phyloP scores from a whole-genome alignment of 805 yeast genomes.

The Barnettozyma wickerhamii region DNA sequence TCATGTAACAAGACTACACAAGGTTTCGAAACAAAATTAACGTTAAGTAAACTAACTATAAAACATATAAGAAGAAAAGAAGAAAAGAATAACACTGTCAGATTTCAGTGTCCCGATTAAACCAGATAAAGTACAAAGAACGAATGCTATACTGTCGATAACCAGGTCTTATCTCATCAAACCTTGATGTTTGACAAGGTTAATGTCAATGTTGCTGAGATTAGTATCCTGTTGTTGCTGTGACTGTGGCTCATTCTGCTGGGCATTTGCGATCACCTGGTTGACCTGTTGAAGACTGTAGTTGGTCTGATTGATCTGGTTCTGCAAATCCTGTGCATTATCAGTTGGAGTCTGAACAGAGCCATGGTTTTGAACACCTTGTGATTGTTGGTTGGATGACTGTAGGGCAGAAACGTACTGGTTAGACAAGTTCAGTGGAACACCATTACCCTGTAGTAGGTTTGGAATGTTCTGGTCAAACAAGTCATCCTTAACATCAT shows the following conservation, averaged over 20 bases:
- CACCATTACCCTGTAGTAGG: slow-evolving; percentile 19
- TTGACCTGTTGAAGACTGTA: slow-evolving; percentile 17
- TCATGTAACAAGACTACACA: no score
- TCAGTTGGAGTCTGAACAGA: no score
- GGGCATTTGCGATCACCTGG: slow-evolving; percentile 25
- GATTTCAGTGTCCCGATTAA: no score
- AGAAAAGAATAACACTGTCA: no score
- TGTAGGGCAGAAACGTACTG: slow-evolving; percentile 7
- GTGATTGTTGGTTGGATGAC: slow-evolving; percentile 3
- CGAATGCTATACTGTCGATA: no score
- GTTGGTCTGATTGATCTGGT: slow-evolving; percentile 8
- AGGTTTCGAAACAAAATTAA: no score
- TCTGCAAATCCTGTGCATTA: slow-evolving; percentile 8
- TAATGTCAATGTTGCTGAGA: slow-evolving; percentile 25
- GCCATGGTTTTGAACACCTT: no score
- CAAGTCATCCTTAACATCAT: slow-evolving; percentile 9
- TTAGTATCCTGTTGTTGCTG: slow-evolving; percentile 13
- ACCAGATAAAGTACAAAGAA: background rate
- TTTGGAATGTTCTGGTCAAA: slow-evolving; percentile 27
- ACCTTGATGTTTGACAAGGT: slow-evolving; percentile 24
- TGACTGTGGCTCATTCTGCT: slow-evolving; percentile 17
- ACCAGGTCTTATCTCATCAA: slow-evolving; percentile 5
- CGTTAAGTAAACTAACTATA: no score
- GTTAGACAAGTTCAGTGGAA: slow-evolving; percentile 5
- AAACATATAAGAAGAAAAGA: no score